These are phyloP conservation scores for Colletotrichum plurivorum DNA, from an alignment of 2,329 filamentous ascomycete genomes.

Conservation along the genomic window DNA sequence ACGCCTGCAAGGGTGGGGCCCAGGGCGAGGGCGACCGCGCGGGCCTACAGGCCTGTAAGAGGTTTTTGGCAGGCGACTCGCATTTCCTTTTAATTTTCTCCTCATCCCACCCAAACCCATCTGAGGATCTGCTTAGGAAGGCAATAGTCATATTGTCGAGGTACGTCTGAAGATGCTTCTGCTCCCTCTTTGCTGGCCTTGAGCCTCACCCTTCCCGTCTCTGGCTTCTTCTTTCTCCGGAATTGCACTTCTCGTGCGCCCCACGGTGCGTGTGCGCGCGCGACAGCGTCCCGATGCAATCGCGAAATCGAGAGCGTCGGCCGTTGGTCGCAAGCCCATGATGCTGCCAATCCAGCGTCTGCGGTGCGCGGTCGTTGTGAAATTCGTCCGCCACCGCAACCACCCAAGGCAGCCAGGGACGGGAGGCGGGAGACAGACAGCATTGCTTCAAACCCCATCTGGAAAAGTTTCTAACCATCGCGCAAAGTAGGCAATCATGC, in stretches of 20 bases:
- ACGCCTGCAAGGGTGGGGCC: slow-evolving; percentile 38
- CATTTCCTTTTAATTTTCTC: slow-evolving; percentile 44
- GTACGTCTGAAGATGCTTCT: slow-evolving; percentile 70
- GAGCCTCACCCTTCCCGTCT: slow-evolving; percentile 42
- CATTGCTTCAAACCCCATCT: neutral
- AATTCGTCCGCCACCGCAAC: neutral
- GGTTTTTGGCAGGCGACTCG: neutral
- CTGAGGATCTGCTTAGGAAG: slow-evolving; percentile 75
- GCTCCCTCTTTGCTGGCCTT: slow-evolving; percentile 40
- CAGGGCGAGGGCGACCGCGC: slow-evolving; percentile 23
- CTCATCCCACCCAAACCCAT: slow-evolving; percentile 56
- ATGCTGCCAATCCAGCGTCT: neutral
- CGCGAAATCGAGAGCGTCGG: slow-evolving; percentile 35
- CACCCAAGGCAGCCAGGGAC: neutral
- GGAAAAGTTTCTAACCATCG: slow-evolving; percentile 54
- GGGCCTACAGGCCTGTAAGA: slow-evolving; percentile 21
- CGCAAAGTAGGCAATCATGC: slow-evolving; percentile 74
- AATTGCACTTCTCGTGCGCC: neutral
- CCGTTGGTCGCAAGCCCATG: neutral
- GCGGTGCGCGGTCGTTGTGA: slow-evolving; percentile 18
- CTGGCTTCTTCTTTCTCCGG: slow-evolving; percentile 7
- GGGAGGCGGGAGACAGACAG: slow-evolving; percentile 18
- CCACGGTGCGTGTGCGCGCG: neutral
- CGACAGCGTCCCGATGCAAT: slow-evolving; percentile 9
- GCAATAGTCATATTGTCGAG: slow-evolving; percentile 73